Conservation (phyloP, 2,329 filamentous ascomycete genomes). For the Talaromyces pinophilus region DNA sequence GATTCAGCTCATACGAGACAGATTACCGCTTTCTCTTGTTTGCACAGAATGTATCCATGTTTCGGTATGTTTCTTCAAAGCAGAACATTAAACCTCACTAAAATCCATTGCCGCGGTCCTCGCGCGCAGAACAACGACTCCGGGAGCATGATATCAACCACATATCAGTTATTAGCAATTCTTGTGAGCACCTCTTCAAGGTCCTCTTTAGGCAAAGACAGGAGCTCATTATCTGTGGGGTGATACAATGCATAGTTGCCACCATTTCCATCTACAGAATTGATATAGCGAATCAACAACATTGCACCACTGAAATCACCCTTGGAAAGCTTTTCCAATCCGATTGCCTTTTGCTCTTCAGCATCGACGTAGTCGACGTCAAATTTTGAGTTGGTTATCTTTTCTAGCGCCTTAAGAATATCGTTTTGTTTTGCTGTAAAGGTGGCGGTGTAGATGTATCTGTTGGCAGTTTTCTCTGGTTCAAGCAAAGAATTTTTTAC, state of each 20-base stretch:
- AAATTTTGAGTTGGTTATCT: slow-evolving; percentile 6
- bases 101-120: neutral
- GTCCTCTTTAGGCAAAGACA: slow-evolving; percentile 7
- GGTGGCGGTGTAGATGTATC: neutral
- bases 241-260: slow-evolving; percentile 7
- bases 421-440: slow-evolving; percentile 3
- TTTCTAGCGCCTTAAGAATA: neutral
- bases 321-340: neutral
- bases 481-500: neutral
- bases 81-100: neutral
- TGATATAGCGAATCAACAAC: slow-evolving; percentile 11
- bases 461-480: slow-evolving; percentile 11
- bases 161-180: neutral
- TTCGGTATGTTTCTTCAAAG: neutral
- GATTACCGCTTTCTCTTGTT: neutral
- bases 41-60: neutral
- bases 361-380: slow-evolving; percentile 13
- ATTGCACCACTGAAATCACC: slow-evolving; percentile 11
- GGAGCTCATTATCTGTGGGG: slow-evolving; percentile 6
- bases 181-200: neutral
- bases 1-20: neutral
- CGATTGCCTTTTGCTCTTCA: neutral
- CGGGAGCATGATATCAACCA: neutral
- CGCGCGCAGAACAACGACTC: neutral
- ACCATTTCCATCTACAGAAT: slow-evolving; percentile 8